Evolutionary conservation across 2,329 filamentous ascomycete species (phyloP).

Genomic region (Cytospora schulzeri): DNA sequence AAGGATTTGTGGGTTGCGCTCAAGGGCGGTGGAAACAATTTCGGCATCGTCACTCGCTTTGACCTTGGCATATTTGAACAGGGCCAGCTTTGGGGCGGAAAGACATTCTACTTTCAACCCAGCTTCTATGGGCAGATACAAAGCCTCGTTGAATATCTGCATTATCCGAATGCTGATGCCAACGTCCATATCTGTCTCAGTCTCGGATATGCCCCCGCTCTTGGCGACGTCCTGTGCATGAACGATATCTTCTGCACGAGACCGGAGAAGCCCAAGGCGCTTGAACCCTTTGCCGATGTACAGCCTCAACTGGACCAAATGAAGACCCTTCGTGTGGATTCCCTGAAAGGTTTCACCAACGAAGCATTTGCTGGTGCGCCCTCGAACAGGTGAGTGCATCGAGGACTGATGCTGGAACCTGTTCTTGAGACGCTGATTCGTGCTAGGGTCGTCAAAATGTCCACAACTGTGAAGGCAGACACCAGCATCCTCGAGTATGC

Average conservation of each 20-base stretch:
- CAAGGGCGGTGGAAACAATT: too few species aligned
- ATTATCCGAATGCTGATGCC: slow-evolving; percentile 8
- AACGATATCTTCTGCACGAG: slow-evolving; percentile 25
- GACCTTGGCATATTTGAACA: too few species aligned
- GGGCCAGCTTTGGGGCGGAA: too few species aligned
- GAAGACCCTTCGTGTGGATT: slow-evolving; percentile 25
- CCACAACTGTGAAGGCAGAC: not conserved
- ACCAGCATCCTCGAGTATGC: not conserved
- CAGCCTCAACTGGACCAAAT: slow-evolving; percentile 29
- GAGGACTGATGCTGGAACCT: not conserved
- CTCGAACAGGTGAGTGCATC: slow-evolving; percentile 15
- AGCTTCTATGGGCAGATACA: slow-evolving; percentile 1
- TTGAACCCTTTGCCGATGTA: slow-evolving; percentile 28
- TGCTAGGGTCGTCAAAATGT: not conserved
- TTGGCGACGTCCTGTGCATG: slow-evolving; percentile 17
- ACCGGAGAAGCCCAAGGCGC: slow-evolving; percentile 27
- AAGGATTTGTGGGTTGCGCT: too few species aligned
- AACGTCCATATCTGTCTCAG: slow-evolving; percentile 28
- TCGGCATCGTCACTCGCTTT: too few species aligned
- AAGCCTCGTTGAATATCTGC: slow-evolving; percentile 3
- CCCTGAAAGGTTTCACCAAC: slow-evolving; percentile 26
- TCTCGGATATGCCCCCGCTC: slow-evolving; percentile 25
- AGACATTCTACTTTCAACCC: too few species aligned
- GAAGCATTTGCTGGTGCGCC: slow-evolving; percentile 24
- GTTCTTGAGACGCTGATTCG: not conserved